phyloP scores from a whole-genome alignment of 2,329 filamentous ascomycete genomes.

The Colletotrichum kahawae region DNA sequence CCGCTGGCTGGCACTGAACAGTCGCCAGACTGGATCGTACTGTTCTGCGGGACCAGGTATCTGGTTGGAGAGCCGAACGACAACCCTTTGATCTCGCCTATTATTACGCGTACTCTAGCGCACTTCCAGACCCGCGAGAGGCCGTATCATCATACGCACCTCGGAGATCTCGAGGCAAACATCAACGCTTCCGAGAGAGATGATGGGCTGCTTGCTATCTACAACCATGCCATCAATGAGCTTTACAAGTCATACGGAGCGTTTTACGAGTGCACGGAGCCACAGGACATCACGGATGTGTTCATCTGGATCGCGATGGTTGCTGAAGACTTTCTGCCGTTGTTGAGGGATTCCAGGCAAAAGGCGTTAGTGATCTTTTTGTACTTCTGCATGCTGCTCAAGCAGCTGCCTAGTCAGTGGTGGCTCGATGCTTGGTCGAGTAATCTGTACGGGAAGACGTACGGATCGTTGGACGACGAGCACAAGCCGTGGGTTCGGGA shows the following conservation, averaged over 20 bases:
- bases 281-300: constrained; percentile 39
- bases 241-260: constrained; percentile 36
- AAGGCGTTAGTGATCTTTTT: constrained; percentile 38
- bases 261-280: constrained; percentile 19
- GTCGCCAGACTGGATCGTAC: constrained; percentile 25
- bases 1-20: constrained; percentile 1
- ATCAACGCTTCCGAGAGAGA: constrained; percentile 20
- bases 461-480: constrained; percentile 37
- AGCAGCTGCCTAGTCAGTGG: constrained; percentile 36
- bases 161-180: constrained; percentile 27
- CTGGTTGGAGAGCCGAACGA: constrained; percentile 7
- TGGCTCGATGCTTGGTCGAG: constrained; percentile 40
- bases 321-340: constrained; percentile 37
- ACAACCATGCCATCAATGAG: constrained; percentile 35
- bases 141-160: constrained; percentile 21
- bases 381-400: constrained; percentile 35
- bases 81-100: constrained; percentile 11
- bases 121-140: constrained; percentile 16
- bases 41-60: constrained; percentile 20
- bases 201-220: constrained; percentile 27
- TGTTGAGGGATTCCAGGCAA: constrained; percentile 32
- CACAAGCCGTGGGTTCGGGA: constrained; percentile 37
- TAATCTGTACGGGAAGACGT: constrained; percentile 36
- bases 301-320: constrained; percentile 44
- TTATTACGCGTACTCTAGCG: constrained; percentile 8